phyloP scores from a whole-genome alignment of 164 flowering plant species.

The Nymphaea colorata region DNA sequence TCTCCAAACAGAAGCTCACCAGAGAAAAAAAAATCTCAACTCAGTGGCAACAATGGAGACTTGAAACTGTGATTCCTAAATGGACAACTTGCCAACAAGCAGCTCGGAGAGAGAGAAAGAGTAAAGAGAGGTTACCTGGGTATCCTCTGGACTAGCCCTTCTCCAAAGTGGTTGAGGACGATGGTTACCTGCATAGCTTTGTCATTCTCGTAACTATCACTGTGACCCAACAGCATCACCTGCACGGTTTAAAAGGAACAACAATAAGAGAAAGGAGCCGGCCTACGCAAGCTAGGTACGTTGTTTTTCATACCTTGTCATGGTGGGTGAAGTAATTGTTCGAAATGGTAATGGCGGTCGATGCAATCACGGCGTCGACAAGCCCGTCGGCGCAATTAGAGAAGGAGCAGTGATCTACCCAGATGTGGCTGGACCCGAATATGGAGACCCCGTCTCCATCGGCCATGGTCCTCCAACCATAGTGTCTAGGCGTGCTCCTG shows the following conservation, averaged over 20 bases:
- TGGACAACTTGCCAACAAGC: no score
- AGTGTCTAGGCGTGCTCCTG: conserved; percentile 4
- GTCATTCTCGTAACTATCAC: conserved; percentile 35
- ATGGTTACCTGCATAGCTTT: conserved; percentile 55
- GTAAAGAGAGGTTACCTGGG: conserved; percentile 33
- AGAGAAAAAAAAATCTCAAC: no score
- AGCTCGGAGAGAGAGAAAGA: not conserved
- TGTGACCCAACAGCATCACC: conserved; percentile 75
- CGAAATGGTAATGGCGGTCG: conserved; percentile 73
- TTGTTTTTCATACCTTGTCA: conserved; percentile 35
- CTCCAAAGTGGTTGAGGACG: conserved; percentile 57
- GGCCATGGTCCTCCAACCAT: conserved; percentile 2
- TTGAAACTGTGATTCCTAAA: no score
- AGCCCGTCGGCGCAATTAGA: conserved; percentile 70
- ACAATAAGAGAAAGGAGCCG: not conserved
- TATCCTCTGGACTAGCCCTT: conserved; percentile 61
- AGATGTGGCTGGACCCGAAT: conserved; percentile 59
- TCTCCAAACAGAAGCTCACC: no score
- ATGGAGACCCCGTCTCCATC: conserved; percentile 41
- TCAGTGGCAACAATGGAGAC: no score
- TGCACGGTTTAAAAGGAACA: conserved; percentile 6
- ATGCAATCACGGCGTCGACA: conserved; percentile 61
- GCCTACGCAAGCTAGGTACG: not conserved
- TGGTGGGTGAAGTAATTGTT: conserved; percentile 78
- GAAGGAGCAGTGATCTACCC: conserved; percentile 70